Percentiles rank a stretch among this genome's conserved stretches.
phyloP scores from a whole-genome alignment of 257 asterid genomes.

The Solanum pennellii region DNA sequence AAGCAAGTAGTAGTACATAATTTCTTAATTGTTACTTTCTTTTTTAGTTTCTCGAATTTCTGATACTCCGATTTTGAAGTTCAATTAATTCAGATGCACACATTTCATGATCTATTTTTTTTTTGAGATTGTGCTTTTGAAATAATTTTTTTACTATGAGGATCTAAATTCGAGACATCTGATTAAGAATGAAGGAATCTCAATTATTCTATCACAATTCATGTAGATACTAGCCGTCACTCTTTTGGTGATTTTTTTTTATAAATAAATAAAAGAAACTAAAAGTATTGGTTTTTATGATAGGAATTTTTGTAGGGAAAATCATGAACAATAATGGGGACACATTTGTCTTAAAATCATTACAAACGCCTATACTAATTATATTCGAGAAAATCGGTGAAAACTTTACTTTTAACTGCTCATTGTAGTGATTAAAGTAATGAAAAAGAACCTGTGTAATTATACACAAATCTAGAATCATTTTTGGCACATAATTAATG shows the following conservation, averaged over 20 bases:
- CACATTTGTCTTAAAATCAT: constrained; percentile 29
- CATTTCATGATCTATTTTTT: not conserved
- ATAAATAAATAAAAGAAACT: not conserved
- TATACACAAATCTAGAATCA: not conserved
- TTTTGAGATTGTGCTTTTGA: rapidly evolving
- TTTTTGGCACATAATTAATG: not conserved
- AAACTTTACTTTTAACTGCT: not conserved
- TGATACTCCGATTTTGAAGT: no score
- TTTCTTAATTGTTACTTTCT: not conserved
- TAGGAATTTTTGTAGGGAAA: constrained; percentile 19
- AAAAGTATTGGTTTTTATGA: not conserved
- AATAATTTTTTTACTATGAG: not conserved
- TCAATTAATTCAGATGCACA: not conserved
- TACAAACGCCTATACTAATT: not conserved
- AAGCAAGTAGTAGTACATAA: not conserved
- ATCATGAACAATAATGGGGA: constrained; percentile 23
- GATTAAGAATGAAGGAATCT: not conserved
- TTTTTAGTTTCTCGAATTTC: not conserved
- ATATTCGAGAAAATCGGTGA: not conserved
- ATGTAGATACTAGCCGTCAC: not conserved
- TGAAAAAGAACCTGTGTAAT: not conserved
- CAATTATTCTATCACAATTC: not conserved
- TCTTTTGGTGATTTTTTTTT: not conserved
- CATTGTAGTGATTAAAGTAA: not conserved
- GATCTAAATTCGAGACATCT: rapidly evolving